A percentile compares a stretch with the other conserved stretches of the same genome.
Evolutionary conservation across 2,329 filamentous ascomycete species (phyloP).

Genomic region (Trichoderma aggressivum): DNA sequence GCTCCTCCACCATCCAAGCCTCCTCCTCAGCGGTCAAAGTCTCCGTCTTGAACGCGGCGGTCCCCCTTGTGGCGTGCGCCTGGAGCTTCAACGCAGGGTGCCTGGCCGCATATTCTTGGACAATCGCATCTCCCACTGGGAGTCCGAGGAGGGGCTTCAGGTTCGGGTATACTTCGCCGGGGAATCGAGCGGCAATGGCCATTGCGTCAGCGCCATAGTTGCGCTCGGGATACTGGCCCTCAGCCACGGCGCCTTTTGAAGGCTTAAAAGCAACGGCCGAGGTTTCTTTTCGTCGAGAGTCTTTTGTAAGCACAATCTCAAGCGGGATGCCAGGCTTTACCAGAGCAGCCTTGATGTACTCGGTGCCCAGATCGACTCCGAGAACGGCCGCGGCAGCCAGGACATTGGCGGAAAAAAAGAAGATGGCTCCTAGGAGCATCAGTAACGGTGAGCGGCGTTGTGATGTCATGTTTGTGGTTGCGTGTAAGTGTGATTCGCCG

Average conservation of each 20-base stretch:
- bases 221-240: conserved; percentile 75
- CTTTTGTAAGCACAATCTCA: conserved; percentile 96
- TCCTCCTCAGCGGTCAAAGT: conserved; percentile 61
- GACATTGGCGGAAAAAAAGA: conserved; percentile 42
- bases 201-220: conserved; percentile 90
- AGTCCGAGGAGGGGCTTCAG: conserved; percentile 88
- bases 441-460: conserved; percentile 36
- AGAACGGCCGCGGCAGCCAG: conserved; percentile 69
- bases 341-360: conserved; percentile 93
- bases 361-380: conserved; percentile 90
- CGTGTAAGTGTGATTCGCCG: conserved; percentile 19
- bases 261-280: conserved; percentile 94
- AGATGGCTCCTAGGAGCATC: conserved; percentile 38
- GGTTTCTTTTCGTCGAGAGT: conserved; percentile 92
- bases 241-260: conserved; percentile 57
- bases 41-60: conserved; percentile 78
- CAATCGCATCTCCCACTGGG: conserved; percentile 54
- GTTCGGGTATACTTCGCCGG: conserved; percentile 91
- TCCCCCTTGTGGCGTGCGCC: conserved; percentile 57
- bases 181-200: conserved; percentile 81
- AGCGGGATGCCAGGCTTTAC: conserved; percentile 97
- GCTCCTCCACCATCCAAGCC: conserved; percentile 79
- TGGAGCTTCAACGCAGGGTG: conserved; percentile 77
- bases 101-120: conserved; percentile 67
- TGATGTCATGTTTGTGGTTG: conserved; percentile 34